Evolutionary conservation across 129 eudicot species (phyloP), one percentile per base, ranked within the genome.

Genomic region (Escallonia rubra): DNA sequence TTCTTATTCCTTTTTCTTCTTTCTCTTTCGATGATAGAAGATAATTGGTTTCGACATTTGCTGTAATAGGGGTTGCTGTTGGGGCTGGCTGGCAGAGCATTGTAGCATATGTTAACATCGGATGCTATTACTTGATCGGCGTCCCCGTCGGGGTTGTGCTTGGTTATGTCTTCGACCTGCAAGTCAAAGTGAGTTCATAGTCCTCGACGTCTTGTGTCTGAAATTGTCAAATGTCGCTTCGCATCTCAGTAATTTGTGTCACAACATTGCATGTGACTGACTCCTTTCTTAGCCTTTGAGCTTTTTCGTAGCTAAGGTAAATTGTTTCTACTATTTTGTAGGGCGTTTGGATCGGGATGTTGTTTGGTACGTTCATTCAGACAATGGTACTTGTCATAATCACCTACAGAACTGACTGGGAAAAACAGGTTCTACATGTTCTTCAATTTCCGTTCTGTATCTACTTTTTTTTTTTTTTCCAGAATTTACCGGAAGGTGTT

Each of bases 291-390:
- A 23, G 34, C 34, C 34, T 23, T 23, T 0, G 34, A 23, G 34
- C 34, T 23, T 23, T 23, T 1, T 23, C 34, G 34, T 23, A 23
- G 34, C 34, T 23, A 23, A 23, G 34, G 34, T 23, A 23, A 23
- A 23, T 23, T 8, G 10, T 50, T 68, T 2, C 10, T 44, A 4
- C 10, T 62, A 39, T 49, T 51, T 59, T 57, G n/a, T 63, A 81
- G 86, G 82, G 86, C 61, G 82, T 81, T 52, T 81, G 86, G 86
- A 63, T 77, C 44, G 86, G 86, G 6, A 81, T 81, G 86, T 48
- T 73, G 23, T 13, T 77, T 2, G 82, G 86, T 7, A 73, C 82
- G 4, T 39, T 77, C 4, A 57, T 66, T 1, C 86, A 81, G 41
- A 77, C 82, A 7, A 54, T 77, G 50, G 68, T 73, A 13, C 80